These are phyloP conservation scores for Onygenales sp. DNA, from an alignment of 2,329 filamentous ascomycete species.

Conservation along the genomic window DNA sequence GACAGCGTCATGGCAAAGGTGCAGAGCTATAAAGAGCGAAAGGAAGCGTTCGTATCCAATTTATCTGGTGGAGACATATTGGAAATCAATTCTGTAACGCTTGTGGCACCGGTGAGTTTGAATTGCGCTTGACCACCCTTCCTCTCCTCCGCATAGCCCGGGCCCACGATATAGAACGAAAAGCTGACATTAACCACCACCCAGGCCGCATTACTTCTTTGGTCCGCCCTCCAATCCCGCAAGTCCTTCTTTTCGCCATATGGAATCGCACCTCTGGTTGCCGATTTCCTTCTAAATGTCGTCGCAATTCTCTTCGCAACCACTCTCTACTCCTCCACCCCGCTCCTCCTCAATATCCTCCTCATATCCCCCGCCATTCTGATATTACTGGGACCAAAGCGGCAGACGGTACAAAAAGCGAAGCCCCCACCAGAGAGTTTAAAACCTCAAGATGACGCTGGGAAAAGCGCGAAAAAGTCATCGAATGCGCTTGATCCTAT, in stretches of 20 bases:
- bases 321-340: slow-evolving; percentile 70
- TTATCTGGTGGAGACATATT: slow-evolving; percentile 70
- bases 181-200: background rate
- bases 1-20: slow-evolving; percentile 13
- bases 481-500: slow-evolving; percentile 41
- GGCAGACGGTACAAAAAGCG: slow-evolving; percentile 22
- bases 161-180: background rate
- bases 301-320: slow-evolving; percentile 71
- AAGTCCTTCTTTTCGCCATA: slow-evolving; percentile 76
- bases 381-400: slow-evolving; percentile 41
- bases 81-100: slow-evolving; percentile 80
- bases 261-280: slow-evolving; percentile 54
- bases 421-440: slow-evolving; percentile 19
- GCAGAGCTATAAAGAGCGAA: slow-evolving; percentile 72
- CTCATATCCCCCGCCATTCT: slow-evolving; percentile 62
- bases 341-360: slow-evolving; percentile 64
- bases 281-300: slow-evolving; percentile 85
- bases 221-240: slow-evolving; percentile 78
- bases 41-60: slow-evolving; percentile 93
- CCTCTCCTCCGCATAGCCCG: no score
- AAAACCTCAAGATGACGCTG: slow-evolving; percentile 14
- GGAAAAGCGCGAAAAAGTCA: slow-evolving; percentile 10
- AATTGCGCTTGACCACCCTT: background rate
- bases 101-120: slow-evolving; percentile 67
- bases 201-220: slow-evolving; percentile 72